Base-by-base conservation (phyloP, 208 protist species). In the Tritrichomonas foetus region DNA sequence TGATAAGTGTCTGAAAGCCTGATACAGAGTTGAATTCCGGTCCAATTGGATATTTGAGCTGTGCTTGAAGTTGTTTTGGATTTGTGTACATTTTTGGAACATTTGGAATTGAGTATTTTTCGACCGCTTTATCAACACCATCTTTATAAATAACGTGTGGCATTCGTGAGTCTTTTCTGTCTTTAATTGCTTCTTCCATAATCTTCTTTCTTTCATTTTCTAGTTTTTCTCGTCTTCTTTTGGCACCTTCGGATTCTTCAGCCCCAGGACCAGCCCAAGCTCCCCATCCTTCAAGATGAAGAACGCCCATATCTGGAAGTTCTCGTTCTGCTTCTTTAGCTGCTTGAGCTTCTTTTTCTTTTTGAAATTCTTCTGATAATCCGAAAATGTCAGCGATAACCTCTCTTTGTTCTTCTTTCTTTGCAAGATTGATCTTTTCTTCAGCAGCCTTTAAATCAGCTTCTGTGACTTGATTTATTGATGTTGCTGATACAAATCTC, bases 21-120 rank as follows among this genome's bases (percentile, higher is more conserved):
- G 27, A 57, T 16, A 57, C 78, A 39, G 78, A 89, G 78, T 89
- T 89, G 78, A 89, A 89, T 50, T 89, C 78, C 2, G 78, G 78
- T 5, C 78, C 78, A 30, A 89, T 53, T 39, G 78, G 78, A 57
- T 89, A 89, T 39, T 44, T 53, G 0, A 89, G 20, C 47, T 89
- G 78, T 39, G 78, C 41, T 13, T 25, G 3, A 16, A 57, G 39
- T 49, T 89, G 78, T 47, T 89, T 89, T 55, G 78, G n/a, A 30
- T 89, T 89, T 49, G 78, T 16, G 16, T 89, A 89, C 27, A 44
- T 27, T 33, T 39, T 49, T 57, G 78, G 78, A 13, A 89, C 47
- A n/a, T 89, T 47, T 57, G 39, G 25, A 27, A 89, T 57, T 33
- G 78, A 44, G 30, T 89, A 89, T 30, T 89, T 89, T 25, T 53